Base-by-base conservation (phyloP, 1,284 basidiomycete genomes). In the Flammula alnicola region DNA sequence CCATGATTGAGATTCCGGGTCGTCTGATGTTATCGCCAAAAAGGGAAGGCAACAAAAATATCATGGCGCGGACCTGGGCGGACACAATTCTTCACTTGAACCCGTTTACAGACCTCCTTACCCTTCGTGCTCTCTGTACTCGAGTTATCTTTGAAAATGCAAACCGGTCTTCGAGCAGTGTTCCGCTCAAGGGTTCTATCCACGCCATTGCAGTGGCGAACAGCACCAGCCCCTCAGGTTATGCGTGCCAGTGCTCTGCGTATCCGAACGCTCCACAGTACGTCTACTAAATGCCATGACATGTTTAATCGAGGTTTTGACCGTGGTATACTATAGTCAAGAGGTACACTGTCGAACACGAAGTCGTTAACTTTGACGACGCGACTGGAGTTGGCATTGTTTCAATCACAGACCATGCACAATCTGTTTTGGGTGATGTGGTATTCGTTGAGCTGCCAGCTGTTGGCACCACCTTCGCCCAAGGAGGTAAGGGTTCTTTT, bases 371-470 rank as follows among this genome's bases (percentile, higher is more conserved):
- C 27, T 93, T 85, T 68, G 95, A 99, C 68, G 82, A 90, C 53
- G 69, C 73, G 40, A 91, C 89, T 36, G 86, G 88, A 50, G 63
- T 95, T 43, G 97, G 94, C 33, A 89, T 82, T 6, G 79, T 99
- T 35, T 86, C 86, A 36, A 95, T 99, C 68, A 98, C 97, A 16
- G 80, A 98, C 69, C 92, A 98, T 68, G 96, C 96, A 3, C 95
- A 98, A 69, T 83, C 86, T 49, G 86, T 88, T 43, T 80, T 99
- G 3, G 97, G 96, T 20, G 97, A 99, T 70, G 94, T 99, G 49
- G 96, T 99, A 41, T 99, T 94, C 73, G 94, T 99, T 48, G 97
- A 99, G 70, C 80, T 99, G 47, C 93, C 94, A 3, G 61, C 70
- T 10, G 67, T 80, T n/a, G 93, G 90, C 7, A 78, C 80, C 2